phyloP scores from a whole-genome alignment of 768 basidiomycete genomes.

The Roridomyces roridus region DNA sequence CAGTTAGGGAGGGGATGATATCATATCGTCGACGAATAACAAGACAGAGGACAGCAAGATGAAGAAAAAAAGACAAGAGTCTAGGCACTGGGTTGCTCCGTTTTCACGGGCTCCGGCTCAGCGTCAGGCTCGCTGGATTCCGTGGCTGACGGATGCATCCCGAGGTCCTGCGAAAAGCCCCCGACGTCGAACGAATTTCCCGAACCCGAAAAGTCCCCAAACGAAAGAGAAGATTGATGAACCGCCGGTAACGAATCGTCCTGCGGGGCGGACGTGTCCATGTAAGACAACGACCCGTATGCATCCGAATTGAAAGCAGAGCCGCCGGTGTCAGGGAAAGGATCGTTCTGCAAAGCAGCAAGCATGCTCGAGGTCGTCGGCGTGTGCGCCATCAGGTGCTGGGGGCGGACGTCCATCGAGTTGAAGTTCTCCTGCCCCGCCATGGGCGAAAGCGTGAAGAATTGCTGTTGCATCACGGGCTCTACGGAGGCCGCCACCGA shows the following conservation, averaged over 20 bases:
- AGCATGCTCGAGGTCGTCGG: constrained; percentile 93
- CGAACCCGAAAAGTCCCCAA: constrained; percentile 70
- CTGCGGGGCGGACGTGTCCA: constrained; percentile 71
- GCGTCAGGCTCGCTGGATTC: constrained; percentile 65
- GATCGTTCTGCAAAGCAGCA: constrained; percentile 81
- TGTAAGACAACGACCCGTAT: constrained; percentile 75
- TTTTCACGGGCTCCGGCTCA: constrained; percentile 70
- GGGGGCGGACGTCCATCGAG: constrained; percentile 65
- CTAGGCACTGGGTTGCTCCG: constrained; percentile 53
- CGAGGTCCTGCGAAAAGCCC: constrained; percentile 72
- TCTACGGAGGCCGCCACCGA: constrained; percentile 92
- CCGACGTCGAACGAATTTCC: constrained; percentile 74
- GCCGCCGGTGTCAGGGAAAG: constrained; percentile 71
- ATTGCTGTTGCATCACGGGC: constrained; percentile 90
- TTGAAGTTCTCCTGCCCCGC: constrained; percentile 83
- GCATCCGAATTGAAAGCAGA: constrained; percentile 70
- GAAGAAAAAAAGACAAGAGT: constrained; percentile 20
- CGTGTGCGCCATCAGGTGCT: constrained; percentile 74
- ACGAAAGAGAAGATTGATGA: constrained; percentile 70
- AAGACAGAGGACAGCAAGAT: constrained; percentile 27
- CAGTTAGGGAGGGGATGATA: constrained; percentile 18
- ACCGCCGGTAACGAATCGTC: constrained; percentile 67
- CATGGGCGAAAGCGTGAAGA: constrained; percentile 89
- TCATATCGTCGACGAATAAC: constrained; percentile 15
- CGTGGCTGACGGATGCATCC: constrained; percentile 58